phyloP scores from a whole-genome alignment of 495 filamentous ascomycete species.

The Paragyromitra xinjiangensis region DNA sequence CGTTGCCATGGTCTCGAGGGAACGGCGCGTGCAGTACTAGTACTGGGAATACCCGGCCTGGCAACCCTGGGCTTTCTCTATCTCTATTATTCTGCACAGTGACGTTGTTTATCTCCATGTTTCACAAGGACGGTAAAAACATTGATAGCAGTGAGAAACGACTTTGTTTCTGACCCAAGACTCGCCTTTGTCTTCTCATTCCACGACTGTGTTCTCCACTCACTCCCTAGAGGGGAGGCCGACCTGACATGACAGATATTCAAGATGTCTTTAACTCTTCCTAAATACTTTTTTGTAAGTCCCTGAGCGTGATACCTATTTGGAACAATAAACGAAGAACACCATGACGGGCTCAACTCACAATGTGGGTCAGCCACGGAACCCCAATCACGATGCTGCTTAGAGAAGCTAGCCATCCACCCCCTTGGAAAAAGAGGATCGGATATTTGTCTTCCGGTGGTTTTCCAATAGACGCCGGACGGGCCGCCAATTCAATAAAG shows the following conservation, averaged over 20 bases:
- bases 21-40: conserved; percentile 3
- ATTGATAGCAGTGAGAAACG: background rate
- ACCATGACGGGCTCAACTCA: background rate
- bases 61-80: background rate
- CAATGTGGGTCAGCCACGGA: background rate
- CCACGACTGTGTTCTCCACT: background rate
- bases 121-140: background rate
- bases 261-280: background rate
- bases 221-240: background rate
- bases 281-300: background rate
- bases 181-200: background rate
- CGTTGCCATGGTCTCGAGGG: conserved; percentile 35
- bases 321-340: background rate
- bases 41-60: background rate
- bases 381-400: background rate
- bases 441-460: background rate
- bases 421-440: background rate
- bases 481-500: background rate
- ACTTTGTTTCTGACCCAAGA: background rate
- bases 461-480: background rate
- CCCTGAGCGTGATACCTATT: background rate
- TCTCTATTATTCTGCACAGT: conserved; percentile 7
- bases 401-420: background rate
- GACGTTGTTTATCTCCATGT: conserved; percentile 30
- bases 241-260: background rate